These are phyloP conservation scores for Delonix regia DNA, from an alignment of 306 rosid species.

Conservation along the genomic window DNA sequence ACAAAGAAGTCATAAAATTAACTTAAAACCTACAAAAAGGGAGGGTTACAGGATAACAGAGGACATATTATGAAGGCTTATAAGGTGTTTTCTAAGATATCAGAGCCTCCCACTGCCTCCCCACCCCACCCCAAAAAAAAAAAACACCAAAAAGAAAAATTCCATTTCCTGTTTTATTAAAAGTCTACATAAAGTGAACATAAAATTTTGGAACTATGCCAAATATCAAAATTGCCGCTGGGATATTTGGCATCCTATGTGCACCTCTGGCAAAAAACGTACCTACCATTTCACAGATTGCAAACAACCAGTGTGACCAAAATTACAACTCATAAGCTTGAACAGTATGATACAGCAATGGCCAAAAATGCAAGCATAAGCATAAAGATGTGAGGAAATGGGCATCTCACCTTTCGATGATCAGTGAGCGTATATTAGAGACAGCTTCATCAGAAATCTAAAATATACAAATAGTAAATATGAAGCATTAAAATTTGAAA, in stretches of 20 bases:
- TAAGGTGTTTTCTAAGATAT: background rate
- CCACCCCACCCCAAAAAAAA: too few relatives aligned
- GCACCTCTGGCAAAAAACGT: background rate
- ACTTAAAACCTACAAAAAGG: background rate
- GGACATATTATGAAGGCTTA: background rate
- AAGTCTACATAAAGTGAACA: too few relatives aligned
- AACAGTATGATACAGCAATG: slow-evolving; percentile 13
- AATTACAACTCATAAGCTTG: background rate
- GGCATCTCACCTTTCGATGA: slow-evolving; percentile 67
- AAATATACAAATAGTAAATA: slow-evolving; percentile 20
- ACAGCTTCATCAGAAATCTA: slow-evolving; percentile 96
- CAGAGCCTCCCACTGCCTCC: background rate
- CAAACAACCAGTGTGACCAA: slow-evolving; percentile 4
- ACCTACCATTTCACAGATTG: slow-evolving; percentile 25
- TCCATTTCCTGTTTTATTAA: too few relatives aligned
- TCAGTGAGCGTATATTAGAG: slow-evolving; percentile 64
- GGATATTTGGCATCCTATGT: background rate
- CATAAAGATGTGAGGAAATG: slow-evolving; percentile 26
- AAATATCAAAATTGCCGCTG: background rate
- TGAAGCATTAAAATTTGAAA: slow-evolving; percentile 34
- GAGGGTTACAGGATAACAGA: background rate
- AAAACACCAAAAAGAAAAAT: too few relatives aligned
- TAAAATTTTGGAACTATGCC: background rate
- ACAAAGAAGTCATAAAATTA: background rate
- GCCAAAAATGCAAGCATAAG: slow-evolving; percentile 23